phyloP scores from a whole-genome alignment of 2,329 filamentous ascomycete genomes.

The Fusarium longipes region DNA sequence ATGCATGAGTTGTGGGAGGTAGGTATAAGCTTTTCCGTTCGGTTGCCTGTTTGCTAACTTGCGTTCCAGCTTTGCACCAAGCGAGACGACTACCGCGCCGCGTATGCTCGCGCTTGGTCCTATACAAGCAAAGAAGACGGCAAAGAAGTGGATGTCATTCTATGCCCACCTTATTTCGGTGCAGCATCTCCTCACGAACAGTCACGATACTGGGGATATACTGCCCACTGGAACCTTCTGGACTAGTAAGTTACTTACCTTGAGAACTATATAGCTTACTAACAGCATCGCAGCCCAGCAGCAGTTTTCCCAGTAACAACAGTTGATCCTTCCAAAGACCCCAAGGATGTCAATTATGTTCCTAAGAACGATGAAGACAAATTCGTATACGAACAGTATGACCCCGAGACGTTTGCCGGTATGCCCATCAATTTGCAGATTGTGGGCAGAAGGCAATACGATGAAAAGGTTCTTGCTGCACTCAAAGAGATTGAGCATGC shows the following conservation, averaged over 20 bases:
- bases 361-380: conserved; percentile 47
- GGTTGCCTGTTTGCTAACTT: rapidly evolving
- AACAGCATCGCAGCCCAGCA: conserved; percentile 53
- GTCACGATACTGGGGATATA: conserved; percentile 71
- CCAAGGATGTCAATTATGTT: conserved; percentile 39
- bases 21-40: neutral
- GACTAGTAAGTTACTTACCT: conserved; percentile 59
- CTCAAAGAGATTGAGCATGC: conserved; percentile 43
- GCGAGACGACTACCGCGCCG: conserved; percentile 55
- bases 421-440: conserved; percentile 47
- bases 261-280: neutral
- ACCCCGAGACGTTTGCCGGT: conserved; percentile 41
- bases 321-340: conserved; percentile 45
- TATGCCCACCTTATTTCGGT: conserved; percentile 69
- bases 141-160: conserved; percentile 66
- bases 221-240: conserved; percentile 74
- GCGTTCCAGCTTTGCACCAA: conserved; percentile 46
- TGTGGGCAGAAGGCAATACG: conserved; percentile 46
- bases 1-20: conserved; percentile 56
- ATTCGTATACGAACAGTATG: conserved; percentile 47
- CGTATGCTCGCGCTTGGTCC: conserved; percentile 55
- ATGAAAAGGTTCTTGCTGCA: conserved; percentile 49
- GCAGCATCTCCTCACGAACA: conserved; percentile 58
- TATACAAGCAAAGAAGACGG: conserved; percentile 47
- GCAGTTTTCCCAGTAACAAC: conserved; percentile 67